These are phyloP conservation scores for Botryosphaeria dothidea DNA, from an alignment of 2,329 filamentous ascomycete species.

Conservation along the genomic window DNA sequence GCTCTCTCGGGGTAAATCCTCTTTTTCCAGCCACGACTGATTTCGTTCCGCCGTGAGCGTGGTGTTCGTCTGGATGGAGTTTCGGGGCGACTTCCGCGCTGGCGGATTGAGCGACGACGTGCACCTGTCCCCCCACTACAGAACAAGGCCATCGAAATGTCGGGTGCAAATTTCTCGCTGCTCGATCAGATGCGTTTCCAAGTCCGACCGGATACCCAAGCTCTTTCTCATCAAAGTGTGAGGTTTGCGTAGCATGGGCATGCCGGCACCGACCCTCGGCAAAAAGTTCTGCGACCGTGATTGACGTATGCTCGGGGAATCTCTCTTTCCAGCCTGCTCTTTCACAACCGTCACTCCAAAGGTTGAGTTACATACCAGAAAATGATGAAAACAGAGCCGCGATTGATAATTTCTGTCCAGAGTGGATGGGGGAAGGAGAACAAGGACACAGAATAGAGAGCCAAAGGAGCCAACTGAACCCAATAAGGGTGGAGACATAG, in stretches of 20 bases:
- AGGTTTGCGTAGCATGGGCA: not conserved
- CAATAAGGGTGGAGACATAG: not conserved
- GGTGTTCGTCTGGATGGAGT: not conserved
- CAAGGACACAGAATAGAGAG: not conserved
- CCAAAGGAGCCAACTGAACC: not conserved
- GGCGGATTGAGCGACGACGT: not conserved
- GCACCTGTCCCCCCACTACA: not conserved
- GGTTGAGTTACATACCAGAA: not conserved
- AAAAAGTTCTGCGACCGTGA: constrained; percentile 14
- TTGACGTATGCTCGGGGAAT: not conserved
- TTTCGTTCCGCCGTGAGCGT: not conserved
- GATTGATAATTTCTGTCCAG: not conserved
- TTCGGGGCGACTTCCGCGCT: not conserved
- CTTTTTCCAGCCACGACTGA: not conserved
- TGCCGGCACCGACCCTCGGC: constrained; percentile 2
- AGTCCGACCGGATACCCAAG: not conserved
- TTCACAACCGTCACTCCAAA: not conserved
- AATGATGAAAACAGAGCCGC: not conserved
- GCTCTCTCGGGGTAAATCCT: no score
- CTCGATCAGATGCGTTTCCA: not conserved
- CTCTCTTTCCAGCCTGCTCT: not conserved
- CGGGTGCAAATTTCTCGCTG: not conserved
- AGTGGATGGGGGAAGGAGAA: not conserved
- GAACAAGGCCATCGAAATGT: not conserved
- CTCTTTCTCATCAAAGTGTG: not conserved